Percentiles rank a stretch among this genome's conserved stretches.
These are phyloP conservation scores for Trypanosoma cruzi DNA, from an alignment of 208 protist species.

Conservation along the genomic window DNA sequence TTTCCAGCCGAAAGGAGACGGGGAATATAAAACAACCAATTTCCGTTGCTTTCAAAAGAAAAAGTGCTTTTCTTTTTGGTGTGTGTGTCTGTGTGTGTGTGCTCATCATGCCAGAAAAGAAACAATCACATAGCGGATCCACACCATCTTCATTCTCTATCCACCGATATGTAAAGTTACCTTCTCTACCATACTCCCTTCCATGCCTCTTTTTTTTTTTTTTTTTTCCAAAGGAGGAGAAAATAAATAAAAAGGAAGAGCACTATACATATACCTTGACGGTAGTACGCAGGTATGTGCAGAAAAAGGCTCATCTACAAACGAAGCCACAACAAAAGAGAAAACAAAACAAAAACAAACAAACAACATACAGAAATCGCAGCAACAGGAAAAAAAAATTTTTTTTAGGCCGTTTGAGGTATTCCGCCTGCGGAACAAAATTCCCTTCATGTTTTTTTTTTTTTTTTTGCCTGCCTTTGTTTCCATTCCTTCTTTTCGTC, in stretches of 20 bases:
- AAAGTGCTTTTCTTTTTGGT: background rate
- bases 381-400: no score
- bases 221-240: background rate
- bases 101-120: background rate
- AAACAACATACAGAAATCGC: no score
- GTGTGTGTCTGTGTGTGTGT: background rate
- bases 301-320: background rate
- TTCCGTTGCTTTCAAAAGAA: background rate
- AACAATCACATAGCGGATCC: background rate
- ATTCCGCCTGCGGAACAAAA: no score
- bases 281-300: background rate
- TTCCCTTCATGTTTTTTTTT: background rate
- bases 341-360: no score
- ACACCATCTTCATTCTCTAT: background rate
- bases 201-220: no score
- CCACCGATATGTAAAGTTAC: background rate
- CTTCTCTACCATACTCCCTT: background rate
- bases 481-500: slow-evolving; percentile 2
- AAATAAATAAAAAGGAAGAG: background rate
- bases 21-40: background rate
- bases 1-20: background rate
- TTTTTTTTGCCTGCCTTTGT: background rate
- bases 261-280: background rate
- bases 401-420: no score
- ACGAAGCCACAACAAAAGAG: background rate